A percentile compares a stretch with the other conserved stretches of the same genome.
Evolutionary conservation across 2,329 filamentous ascomycete genomes (phyloP).

Genomic region (Dactylellina leptospora): DNA sequence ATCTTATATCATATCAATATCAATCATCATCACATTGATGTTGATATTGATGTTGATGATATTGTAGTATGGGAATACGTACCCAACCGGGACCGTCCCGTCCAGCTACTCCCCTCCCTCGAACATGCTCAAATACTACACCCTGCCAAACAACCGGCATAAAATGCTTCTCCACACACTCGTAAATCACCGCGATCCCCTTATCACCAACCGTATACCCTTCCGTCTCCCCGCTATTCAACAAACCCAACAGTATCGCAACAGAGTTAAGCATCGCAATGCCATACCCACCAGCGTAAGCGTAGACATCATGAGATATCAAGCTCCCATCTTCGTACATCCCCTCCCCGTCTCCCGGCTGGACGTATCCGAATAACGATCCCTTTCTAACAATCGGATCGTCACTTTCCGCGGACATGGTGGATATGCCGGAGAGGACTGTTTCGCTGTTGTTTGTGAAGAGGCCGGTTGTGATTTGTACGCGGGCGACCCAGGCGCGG

Average conservation of each 20-base stretch:
- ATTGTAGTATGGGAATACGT: neutral
- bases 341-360: constrained; percentile 39
- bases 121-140: constrained; percentile 38
- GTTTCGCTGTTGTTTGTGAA: constrained; percentile 25
- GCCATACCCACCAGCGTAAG: constrained; percentile 49
- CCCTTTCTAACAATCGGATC: constrained; percentile 3
- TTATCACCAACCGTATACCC: constrained; percentile 12
- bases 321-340: constrained; percentile 49
- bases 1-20: too few species aligned
- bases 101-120: constrained; percentile 19
- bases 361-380: constrained; percentile 25
- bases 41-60: neutral
- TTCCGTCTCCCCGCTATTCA: constrained; percentile 28
- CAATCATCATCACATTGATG: too few species aligned
- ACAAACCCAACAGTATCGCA: constrained; percentile 6
- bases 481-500: constrained; percentile 16
- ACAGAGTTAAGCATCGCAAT: constrained; percentile 23
- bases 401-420: constrained; percentile 17
- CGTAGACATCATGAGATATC: constrained; percentile 50
- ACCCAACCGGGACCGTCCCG: constrained; percentile 31
- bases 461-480: constrained; percentile 18
- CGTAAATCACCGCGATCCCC: constrained; percentile 19
- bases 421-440: constrained; percentile 10
- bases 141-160: constrained; percentile 41
- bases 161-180: constrained; percentile 35